Evolutionary conservation across 75 land plant genomes (phyloP), one percentile per base, ranked within the genome.

Genomic region (Pseudotsuga menziesii): DNA sequence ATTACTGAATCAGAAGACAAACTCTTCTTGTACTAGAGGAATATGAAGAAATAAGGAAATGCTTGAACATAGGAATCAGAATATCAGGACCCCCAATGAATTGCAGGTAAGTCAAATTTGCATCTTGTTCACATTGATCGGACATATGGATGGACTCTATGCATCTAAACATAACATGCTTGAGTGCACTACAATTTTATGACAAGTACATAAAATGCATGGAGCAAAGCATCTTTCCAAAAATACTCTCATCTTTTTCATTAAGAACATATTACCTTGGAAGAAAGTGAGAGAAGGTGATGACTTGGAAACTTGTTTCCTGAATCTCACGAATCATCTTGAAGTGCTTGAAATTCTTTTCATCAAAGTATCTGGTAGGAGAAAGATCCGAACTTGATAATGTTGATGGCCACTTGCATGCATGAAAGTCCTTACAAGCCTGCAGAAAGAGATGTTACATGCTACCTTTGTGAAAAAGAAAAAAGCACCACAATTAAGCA

Each of bases 281-380:
- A 70, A 95, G 77, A 83, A 92, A 95, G 77, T 95, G 98, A 73
- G 98, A 95, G 74, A 95, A 95, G 2, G 98, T 89, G 54, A 95
- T 85, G 39, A 93, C 80, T 59, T 91, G 86, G 71, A 75, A 64
- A 58, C 83, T 83, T n/a, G 39, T 80, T 76, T 62, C 81, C 75
- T 82, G 84, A 13, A 84, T 80, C 20, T 88, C 83, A 56, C 80
- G 48, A 52, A 87, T 78, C 20, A 73, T 57, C 61, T 80, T 75
- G 52, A 52, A 77, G 60, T 89, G 72, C 17, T 62, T 80, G 29
- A 82, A 80, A 77, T 92, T 95, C 84, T 92, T 81, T 35, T 81
- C 69, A 75, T 95, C 96, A 80, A 95, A 92, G 81, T 86, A 86
- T 74, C 62, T 77, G 75, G 98, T 87, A 60, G 92, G 88, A 15